Evolutionary conservation across 1,284 basidiomycete species (phyloP).

Genomic region (Pseudozyma sp.): DNA sequence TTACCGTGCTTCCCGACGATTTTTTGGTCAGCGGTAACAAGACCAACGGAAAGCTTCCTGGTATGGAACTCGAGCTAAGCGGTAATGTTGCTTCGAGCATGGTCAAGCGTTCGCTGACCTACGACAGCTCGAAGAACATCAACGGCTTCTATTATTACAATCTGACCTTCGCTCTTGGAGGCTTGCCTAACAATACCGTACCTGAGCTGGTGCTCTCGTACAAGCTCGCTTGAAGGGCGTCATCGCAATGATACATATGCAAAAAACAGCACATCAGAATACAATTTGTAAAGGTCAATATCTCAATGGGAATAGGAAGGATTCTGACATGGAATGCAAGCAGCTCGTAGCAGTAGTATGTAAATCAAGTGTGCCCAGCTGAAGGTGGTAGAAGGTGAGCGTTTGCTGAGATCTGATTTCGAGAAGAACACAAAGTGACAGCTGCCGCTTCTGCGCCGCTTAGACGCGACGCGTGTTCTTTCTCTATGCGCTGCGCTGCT

Average conservation of each 20-base stretch:
- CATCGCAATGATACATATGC: no score
- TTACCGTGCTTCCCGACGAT: slow-evolving; percentile 21
- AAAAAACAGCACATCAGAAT: no score
- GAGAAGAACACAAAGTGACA: background rate
- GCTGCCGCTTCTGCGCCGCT: background rate
- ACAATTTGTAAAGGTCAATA: background rate
- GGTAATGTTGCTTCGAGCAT: slow-evolving; percentile 27
- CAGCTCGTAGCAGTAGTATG: background rate
- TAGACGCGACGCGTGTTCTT: slow-evolving; percentile 30
- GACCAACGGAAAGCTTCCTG: slow-evolving; percentile 22
- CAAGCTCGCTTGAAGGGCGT: slow-evolving; percentile 14
- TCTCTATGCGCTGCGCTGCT: slow-evolving; percentile 4
- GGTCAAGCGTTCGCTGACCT: slow-evolving; percentile 25
- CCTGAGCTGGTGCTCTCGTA: slow-evolving; percentile 37
- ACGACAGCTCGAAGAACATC: slow-evolving; percentile 32
- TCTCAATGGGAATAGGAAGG: slow-evolving; percentile 2
- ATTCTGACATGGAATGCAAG: background rate
- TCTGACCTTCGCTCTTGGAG: slow-evolving; percentile 37
- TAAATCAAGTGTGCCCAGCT: background rate
- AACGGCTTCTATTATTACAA: slow-evolving; percentile 41
- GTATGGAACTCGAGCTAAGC: slow-evolving; percentile 19
- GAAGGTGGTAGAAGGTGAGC: background rate
- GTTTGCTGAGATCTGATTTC: background rate
- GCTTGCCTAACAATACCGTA: slow-evolving; percentile 21
- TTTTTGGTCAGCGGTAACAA: slow-evolving; percentile 30